Percentiles rank a stretch among this genome's conserved stretches.
Evolutionary conservation across 2,329 filamentous ascomycete genomes (phyloP).

Genomic region (Curvularia lunata): DNA sequence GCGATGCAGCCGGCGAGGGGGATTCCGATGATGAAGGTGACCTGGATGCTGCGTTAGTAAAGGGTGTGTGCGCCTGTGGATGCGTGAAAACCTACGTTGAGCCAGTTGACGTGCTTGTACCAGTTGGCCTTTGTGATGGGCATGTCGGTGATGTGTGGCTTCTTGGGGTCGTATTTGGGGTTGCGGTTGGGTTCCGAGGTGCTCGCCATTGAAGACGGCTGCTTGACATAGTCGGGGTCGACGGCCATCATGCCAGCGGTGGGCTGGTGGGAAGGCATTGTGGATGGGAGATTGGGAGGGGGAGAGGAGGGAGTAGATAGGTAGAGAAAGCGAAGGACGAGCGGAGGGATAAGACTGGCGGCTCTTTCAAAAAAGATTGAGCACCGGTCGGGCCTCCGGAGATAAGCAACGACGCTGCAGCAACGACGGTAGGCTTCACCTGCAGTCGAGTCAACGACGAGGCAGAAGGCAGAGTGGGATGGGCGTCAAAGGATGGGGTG

Average conservation of each 20-base stretch:
- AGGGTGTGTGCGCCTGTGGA: too few species aligned
- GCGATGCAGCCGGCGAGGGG: conserved; percentile 76
- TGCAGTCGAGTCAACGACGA: conserved; percentile 28
- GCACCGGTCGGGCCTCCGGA: conserved; percentile 25
- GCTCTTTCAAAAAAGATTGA: conserved; percentile 22
- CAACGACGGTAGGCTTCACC: conserved; percentile 31
- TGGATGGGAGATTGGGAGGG: conserved; percentile 10
- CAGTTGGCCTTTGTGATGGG: conserved; percentile 83
- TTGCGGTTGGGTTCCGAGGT: conserved; percentile 60
- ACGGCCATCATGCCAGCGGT: conserved; percentile 56
- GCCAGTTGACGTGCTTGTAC: conserved; percentile 94
- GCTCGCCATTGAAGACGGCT: conserved; percentile 57
- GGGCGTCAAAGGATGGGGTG: conserved; percentile 13
- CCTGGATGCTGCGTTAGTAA: conserved; percentile 61
- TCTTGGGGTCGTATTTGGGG: conserved; percentile 66
- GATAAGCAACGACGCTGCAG: conserved; percentile 16
- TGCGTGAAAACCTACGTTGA: conserved; percentile 67
- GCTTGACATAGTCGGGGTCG: conserved; percentile 56
- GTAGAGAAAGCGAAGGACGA: conserved; percentile 24
- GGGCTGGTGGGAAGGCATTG: conserved; percentile 61
- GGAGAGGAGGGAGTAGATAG: not conserved
- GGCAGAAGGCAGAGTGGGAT: conserved; percentile 24
- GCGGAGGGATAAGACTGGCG: conserved; percentile 17
- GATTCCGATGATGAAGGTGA: conserved; percentile 78
- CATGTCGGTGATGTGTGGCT: conserved; percentile 83